phyloP scores from a whole-genome alignment of 495 filamentous ascomycete genomes.

The Lentithecium fluviatile region DNA sequence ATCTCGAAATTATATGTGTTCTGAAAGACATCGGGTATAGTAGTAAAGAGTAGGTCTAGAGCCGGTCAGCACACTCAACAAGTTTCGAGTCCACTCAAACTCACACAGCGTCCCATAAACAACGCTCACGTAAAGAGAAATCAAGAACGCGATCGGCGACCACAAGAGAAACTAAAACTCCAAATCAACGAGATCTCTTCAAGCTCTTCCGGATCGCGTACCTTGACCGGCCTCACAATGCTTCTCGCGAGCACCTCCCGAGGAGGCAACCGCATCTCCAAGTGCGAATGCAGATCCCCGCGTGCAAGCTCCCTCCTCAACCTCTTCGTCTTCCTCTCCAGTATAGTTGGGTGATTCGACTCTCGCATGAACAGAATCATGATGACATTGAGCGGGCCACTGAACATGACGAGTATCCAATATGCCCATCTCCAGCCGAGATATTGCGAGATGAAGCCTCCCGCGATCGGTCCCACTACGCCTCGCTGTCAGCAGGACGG shows the following conservation, averaged over 20 bases:
- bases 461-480: slow-evolving; percentile 28
- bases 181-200: not conserved
- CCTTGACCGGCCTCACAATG: slow-evolving; percentile 30
- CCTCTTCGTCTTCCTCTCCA: slow-evolving; percentile 26
- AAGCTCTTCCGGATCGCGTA: not conserved
- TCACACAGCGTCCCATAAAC: slow-evolving; percentile 21
- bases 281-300: slow-evolving; percentile 24
- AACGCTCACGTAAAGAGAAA: slow-evolving; percentile 24
- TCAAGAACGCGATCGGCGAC: slow-evolving; percentile 28
- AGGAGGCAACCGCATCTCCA: slow-evolving; percentile 19
- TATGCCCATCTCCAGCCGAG: slow-evolving; percentile 31
- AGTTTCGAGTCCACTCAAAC: slow-evolving; percentile 1
- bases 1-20: slow-evolving; percentile 23
- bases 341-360: slow-evolving; percentile 24
- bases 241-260: slow-evolving; percentile 19
- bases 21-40: slow-evolving; percentile 26
- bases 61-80: not conserved
- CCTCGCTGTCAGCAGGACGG: not conserved
- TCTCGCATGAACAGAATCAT: slow-evolving; percentile 31
- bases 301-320: slow-evolving; percentile 20
- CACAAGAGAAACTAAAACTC: slow-evolving; percentile 14
- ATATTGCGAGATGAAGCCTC: slow-evolving; percentile 29
- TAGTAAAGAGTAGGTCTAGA: slow-evolving; percentile 27
- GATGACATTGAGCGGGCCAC: slow-evolving; percentile 17
- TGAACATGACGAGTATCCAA: slow-evolving; percentile 25